Conservation (phyloP, 768 basidiomycete species). For the Rubroboletus satanas region DNA sequence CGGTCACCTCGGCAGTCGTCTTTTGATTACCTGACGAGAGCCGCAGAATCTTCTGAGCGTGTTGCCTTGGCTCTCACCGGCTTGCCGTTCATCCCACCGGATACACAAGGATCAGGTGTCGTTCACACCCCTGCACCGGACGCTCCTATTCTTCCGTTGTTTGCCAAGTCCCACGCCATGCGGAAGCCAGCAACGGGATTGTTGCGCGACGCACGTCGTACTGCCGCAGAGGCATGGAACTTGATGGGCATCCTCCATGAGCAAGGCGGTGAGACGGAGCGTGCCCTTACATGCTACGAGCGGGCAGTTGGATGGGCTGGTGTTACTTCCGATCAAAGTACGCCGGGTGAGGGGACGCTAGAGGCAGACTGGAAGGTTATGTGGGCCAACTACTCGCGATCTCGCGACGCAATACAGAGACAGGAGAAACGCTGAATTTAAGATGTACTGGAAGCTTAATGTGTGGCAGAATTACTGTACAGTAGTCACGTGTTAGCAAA, state of each 20-base stretch:
- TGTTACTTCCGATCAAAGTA: constrained; percentile 34
- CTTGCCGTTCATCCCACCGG: constrained; percentile 33
- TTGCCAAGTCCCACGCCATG: constrained; percentile 47
- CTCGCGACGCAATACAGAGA: constrained; percentile 30
- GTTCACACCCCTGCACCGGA: constrained; percentile 38
- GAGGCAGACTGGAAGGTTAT: constrained; percentile 60
- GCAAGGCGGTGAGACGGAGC: constrained; percentile 29
- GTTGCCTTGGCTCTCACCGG: constrained; percentile 55
- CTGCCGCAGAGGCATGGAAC: constrained; percentile 74
- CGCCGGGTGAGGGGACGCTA: constrained; percentile 49
- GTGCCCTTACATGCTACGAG: constrained; percentile 60
- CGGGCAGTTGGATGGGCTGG: constrained; percentile 70
- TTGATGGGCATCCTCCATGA: constrained; percentile 67
- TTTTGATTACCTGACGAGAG: constrained; percentile 53
- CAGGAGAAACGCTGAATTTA: constrained; percentile 1
- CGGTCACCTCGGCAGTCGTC: constrained; percentile 41
- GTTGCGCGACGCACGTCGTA: constrained; percentile 65
- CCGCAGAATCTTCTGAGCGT: constrained; percentile 65
- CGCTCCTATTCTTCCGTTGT: constrained; percentile 41
- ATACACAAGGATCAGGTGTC: constrained; percentile 33
- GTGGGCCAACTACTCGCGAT: constrained; percentile 57
- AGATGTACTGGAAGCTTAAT: background rate
- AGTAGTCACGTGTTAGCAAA: constrained; percentile 21
- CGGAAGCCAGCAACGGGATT: constrained; percentile 51
- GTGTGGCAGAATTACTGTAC: background rate